Evolutionary conservation across 495 filamentous ascomycete species (phyloP).

Genomic region (Xylaria flabelliformis): DNA sequence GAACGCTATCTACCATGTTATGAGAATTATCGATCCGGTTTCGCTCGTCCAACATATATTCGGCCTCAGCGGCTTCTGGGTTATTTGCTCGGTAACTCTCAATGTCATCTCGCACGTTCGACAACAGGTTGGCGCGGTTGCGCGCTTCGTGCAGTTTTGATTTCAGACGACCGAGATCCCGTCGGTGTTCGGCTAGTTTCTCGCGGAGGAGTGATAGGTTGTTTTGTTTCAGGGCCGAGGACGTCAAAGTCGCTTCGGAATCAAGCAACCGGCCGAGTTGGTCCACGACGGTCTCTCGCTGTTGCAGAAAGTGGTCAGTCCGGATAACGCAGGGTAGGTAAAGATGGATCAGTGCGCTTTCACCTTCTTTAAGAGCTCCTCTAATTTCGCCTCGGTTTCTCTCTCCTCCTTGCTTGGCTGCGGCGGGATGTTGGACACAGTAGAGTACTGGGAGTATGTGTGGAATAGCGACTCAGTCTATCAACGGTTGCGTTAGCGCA

Average conservation of each 20-base stretch:
- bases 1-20: constrained; percentile 83
- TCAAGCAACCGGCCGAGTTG: constrained; percentile 91
- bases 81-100: constrained; percentile 82
- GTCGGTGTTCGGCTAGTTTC: constrained; percentile 84
- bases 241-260: constrained; percentile 86
- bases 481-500: constrained; percentile 17
- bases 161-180: constrained; percentile 77
- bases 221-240: constrained; percentile 92
- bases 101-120: constrained; percentile 90
- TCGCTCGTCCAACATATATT: constrained; percentile 97
- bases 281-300: constrained; percentile 83
- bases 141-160: constrained; percentile 72
- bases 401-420: constrained; percentile 88
- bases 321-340: constrained; percentile 21
- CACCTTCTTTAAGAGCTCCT: constrained; percentile 82
- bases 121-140: constrained; percentile 88
- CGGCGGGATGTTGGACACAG: constrained; percentile 74
- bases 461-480: constrained; percentile 94
- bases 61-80: constrained; percentile 81
- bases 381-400: constrained; percentile 76
- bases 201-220: constrained; percentile 92
- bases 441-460: constrained; percentile 94
- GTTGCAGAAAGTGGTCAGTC: constrained; percentile 24
- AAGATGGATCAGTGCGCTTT: constrained; percentile 29
- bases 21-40: constrained; percentile 83